Percentiles rank a stretch among this genome's conserved stretches.
These are phyloP conservation scores for Tetramitus jugosus DNA, from an alignment of 208 protist genomes.

Conservation along the genomic window DNA sequence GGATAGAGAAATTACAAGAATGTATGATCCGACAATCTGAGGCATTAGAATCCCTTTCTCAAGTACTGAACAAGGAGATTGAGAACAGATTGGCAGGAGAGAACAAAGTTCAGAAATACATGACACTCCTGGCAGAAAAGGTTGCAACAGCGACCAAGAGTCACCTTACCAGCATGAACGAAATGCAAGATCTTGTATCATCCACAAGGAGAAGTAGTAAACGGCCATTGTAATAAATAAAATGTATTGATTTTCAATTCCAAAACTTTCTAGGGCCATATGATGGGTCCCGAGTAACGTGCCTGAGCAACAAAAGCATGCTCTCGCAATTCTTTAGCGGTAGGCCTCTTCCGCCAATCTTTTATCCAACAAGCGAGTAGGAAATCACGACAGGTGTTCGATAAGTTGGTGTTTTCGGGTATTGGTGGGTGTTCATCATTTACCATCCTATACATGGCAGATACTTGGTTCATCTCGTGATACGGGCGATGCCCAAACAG, in stretches of 20 bases:
- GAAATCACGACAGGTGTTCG: not conserved
- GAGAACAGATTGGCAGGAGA: not conserved
- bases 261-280: too few species aligned
- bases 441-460: not conserved
- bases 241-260: too few species aligned
- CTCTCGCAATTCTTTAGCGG: not conserved
- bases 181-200: too few species aligned
- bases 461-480: conserved; percentile 11
- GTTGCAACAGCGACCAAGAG: not conserved
- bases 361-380: not conserved
- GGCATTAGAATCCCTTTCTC: not conserved
- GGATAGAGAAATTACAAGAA: not conserved
- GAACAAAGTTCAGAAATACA: not conserved
- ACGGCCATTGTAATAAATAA: too few species aligned
- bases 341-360: conserved; percentile 6
- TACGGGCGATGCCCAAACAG: not conserved
- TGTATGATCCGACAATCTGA: not conserved
- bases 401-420: not conserved
- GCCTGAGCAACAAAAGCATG: conserved; percentile 9
- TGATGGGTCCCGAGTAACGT: too few species aligned
- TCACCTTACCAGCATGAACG: too few species aligned
- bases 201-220: too few species aligned
- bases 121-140: not conserved
- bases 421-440: not conserved
- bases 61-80: not conserved